phyloP scores from a whole-genome alignment of 1,139 yeast species.

The Kurtzmaniella natalensis region DNA sequence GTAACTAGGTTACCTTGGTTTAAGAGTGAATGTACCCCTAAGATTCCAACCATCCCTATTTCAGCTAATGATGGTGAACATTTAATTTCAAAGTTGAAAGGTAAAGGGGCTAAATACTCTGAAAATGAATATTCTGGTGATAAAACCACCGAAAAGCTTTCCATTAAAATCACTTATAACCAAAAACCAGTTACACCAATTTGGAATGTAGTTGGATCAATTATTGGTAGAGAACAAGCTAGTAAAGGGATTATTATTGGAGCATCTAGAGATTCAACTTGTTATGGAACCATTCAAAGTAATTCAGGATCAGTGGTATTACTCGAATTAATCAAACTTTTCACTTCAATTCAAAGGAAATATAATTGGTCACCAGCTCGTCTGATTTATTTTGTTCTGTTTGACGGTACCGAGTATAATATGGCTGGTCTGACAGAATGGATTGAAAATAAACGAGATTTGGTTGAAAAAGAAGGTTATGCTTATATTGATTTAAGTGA shows the following conservation, averaged over 20 bases:
- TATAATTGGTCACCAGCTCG: constrained; percentile 83
- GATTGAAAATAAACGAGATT: constrained; percentile 55
- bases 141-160: constrained; percentile 23
- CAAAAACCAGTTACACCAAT: constrained; percentile 61
- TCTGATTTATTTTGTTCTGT: constrained; percentile 77
- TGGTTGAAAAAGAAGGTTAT: constrained; percentile 57
- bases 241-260: constrained; percentile 77
- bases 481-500: constrained; percentile 77
- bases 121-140: constrained; percentile 29
- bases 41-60: constrained; percentile 72
- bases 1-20: constrained; percentile 37
- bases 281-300: constrained; percentile 71
- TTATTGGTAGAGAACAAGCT: constrained; percentile 76
- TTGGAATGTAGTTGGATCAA: constrained; percentile 77
- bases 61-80: constrained; percentile 64
- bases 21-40: constrained; percentile 54
- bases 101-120: constrained; percentile 41
- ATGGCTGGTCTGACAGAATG: constrained; percentile 83
- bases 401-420: constrained; percentile 82
- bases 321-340: constrained; percentile 65
- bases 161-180: constrained; percentile 36
- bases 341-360: constrained; percentile 62
- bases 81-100: constrained; percentile 44
- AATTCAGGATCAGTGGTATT: constrained; percentile 74
- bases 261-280: constrained; percentile 75